Evolutionary conservation across 2,329 filamentous ascomycete genomes (phyloP).

Genomic region (Fusarium tupiense): DNA sequence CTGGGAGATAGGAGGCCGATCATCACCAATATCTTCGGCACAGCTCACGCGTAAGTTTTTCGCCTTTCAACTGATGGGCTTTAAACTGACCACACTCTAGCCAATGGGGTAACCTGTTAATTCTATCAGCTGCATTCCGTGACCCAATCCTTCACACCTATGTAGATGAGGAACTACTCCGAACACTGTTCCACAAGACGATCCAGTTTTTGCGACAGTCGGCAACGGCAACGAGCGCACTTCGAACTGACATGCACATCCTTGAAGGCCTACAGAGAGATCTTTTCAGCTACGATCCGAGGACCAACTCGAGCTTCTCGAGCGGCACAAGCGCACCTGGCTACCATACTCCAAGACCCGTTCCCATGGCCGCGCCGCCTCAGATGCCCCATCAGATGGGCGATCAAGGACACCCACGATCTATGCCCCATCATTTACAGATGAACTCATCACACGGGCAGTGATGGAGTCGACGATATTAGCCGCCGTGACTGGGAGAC

Average conservation of each 20-base stretch:
- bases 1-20: constrained; percentile 74
- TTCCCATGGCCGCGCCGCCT: constrained; percentile 38
- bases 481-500: background rate
- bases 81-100: constrained; percentile 55
- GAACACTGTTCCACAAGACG: constrained; percentile 74
- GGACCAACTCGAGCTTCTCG: constrained; percentile 55
- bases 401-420: constrained; percentile 38
- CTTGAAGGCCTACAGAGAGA: constrained; percentile 66
- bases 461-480: constrained; percentile 3
- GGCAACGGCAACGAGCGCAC: constrained; percentile 77
- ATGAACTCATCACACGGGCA: constrained; percentile 36
- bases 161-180: constrained; percentile 66
- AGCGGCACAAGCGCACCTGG: constrained; percentile 48
- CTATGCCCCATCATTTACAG: constrained; percentile 41
- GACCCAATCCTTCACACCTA: constrained; percentile 69
- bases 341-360: constrained; percentile 40
- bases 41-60: constrained; percentile 86
- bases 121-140: constrained; percentile 83
- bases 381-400: constrained; percentile 36
- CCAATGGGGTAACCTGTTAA: constrained; percentile 96
- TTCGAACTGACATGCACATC: constrained; percentile 79
- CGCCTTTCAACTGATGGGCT: background rate
- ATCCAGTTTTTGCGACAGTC: constrained; percentile 79
- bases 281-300: constrained; percentile 51
- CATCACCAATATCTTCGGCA: constrained; percentile 96